Conservation (phyloP, 2,329 filamentous ascomycete genomes). For the Beauveria rudraprayagi region DNA sequence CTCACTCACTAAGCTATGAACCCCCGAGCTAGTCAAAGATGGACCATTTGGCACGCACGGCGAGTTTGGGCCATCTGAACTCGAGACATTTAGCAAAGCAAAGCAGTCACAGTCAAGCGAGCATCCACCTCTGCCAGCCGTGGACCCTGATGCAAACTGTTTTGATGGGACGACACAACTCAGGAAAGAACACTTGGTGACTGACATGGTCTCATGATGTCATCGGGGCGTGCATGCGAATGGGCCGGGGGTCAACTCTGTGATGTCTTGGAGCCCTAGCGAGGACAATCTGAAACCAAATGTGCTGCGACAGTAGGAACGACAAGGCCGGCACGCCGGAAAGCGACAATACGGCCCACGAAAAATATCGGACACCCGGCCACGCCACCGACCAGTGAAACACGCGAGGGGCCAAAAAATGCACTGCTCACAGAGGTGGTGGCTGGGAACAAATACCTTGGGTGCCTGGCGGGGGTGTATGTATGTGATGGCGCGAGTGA, state of each 20-base stretch:
- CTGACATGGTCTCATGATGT: background rate
- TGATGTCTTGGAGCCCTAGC: background rate
- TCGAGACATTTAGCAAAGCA: too few species aligned
- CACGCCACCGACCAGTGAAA: too few species aligned
- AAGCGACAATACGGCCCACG: background rate
- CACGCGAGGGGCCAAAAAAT: too few species aligned
- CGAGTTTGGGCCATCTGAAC: background rate
- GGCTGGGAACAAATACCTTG: too few species aligned
- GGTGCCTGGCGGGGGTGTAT: too few species aligned
- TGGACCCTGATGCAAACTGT: too few species aligned
- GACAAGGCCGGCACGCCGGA: background rate
- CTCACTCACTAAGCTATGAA: too few species aligned
- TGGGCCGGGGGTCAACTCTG: background rate
- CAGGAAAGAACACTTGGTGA: background rate
- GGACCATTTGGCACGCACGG: background rate
- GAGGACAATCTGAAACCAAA: background rate
- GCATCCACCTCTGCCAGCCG: too few species aligned
- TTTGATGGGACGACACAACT: too few species aligned
- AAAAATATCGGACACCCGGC: background rate
- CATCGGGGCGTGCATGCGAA: background rate
- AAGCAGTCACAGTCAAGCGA: too few species aligned
- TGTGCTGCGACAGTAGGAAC: background rate
- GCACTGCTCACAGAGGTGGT: too few species aligned
- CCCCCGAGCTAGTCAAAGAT: background rate
- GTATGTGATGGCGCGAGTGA: too few species aligned